Percentiles rank a stretch among this genome's conserved stretches.
These are phyloP conservation scores for Monosporascus ibericus DNA, from an alignment of 2,329 filamentous ascomycete genomes.

Conservation along the genomic window DNA sequence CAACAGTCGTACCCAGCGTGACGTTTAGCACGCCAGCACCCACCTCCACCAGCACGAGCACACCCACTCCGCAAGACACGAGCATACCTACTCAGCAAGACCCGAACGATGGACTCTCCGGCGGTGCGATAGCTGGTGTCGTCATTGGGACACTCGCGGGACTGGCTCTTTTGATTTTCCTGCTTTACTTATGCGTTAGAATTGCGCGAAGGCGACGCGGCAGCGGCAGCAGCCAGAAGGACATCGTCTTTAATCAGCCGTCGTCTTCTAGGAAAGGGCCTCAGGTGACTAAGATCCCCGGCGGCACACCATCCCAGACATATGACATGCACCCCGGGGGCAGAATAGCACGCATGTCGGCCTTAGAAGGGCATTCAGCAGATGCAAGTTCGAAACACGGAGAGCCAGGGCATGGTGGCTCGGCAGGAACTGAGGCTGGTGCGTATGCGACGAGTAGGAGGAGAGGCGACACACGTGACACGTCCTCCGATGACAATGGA, in stretches of 20 bases:
- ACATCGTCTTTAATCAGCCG: slow-evolving; percentile 84
- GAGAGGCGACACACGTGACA: slow-evolving; percentile 33
- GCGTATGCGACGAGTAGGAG: slow-evolving; percentile 41
- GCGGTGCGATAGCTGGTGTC: slow-evolving; percentile 87
- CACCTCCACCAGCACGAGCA: slow-evolving; percentile 36
- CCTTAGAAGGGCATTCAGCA: slow-evolving; percentile 69
- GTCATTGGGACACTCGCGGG: slow-evolving; percentile 75
- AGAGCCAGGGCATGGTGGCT: slow-evolving; percentile 41
- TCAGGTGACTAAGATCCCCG: slow-evolving; percentile 31
- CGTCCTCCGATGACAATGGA: slow-evolving; percentile 66
- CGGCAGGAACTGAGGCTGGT: slow-evolving; percentile 39
- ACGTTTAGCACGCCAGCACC: slow-evolving; percentile 46
- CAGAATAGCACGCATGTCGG: slow-evolving; percentile 92
- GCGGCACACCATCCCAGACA: slow-evolving; percentile 35
- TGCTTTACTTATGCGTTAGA: slow-evolving; percentile 63
- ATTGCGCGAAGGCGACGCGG: slow-evolving; percentile 40
- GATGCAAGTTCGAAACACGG: slow-evolving; percentile 52
- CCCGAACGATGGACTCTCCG: slow-evolving; percentile 49
- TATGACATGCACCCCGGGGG: slow-evolving; percentile 78
- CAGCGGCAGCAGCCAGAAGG: slow-evolving; percentile 49
- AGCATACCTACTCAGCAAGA: slow-evolving; percentile 12
- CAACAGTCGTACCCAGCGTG: slow-evolving; percentile 66
- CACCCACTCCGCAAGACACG: slow-evolving; percentile 22
- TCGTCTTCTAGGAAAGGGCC: slow-evolving; percentile 58
- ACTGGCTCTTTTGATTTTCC: slow-evolving; percentile 59